A percentile compares a stretch with the other conserved stretches of the same genome.
These are phyloP conservation scores for Nitzschia sp. DNA, from an alignment of 108 stramenopile species.

Conservation along the genomic window DNA sequence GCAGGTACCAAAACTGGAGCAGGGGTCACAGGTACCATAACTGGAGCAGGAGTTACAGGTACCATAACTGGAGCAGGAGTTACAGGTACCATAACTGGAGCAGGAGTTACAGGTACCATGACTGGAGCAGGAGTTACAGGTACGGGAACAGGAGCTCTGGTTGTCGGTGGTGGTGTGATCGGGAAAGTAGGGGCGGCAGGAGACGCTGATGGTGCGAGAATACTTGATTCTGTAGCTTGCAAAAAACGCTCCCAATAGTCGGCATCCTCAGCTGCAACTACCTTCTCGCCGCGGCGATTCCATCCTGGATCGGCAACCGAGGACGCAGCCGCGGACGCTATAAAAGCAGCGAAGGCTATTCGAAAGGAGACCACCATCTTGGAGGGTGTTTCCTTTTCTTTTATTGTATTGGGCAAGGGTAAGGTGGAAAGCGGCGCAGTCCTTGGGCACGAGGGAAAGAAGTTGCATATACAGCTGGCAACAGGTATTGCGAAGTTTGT, in stretches of 20 bases:
- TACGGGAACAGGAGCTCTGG: neutral
- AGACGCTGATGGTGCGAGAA: neutral
- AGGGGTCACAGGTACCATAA: neutral
- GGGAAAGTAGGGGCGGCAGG: neutral
- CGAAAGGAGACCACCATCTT: neutral
- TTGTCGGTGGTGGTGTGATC: neutral
- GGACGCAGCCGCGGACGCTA: neutral
- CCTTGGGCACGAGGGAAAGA: no score
- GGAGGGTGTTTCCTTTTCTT: neutral
- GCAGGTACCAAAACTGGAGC: neutral
- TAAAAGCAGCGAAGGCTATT: neutral
- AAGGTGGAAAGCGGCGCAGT: no score
- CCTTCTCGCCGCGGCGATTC: neutral
- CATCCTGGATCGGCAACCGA: neutral
- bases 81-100: neutral
- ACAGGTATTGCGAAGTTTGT: no score
- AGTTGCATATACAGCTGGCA: no score
- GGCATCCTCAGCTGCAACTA: neutral
- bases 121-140: neutral
- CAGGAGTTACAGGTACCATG: neutral
- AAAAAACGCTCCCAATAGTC: conserved; percentile 5
- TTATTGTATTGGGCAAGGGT: no score
- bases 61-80: neutral
- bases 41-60: neutral
- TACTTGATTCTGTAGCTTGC: conserved; percentile 1